These are phyloP conservation scores for Gossypium davidsonii DNA, from an alignment of 441 rosid genomes.

Conservation along the genomic window DNA sequence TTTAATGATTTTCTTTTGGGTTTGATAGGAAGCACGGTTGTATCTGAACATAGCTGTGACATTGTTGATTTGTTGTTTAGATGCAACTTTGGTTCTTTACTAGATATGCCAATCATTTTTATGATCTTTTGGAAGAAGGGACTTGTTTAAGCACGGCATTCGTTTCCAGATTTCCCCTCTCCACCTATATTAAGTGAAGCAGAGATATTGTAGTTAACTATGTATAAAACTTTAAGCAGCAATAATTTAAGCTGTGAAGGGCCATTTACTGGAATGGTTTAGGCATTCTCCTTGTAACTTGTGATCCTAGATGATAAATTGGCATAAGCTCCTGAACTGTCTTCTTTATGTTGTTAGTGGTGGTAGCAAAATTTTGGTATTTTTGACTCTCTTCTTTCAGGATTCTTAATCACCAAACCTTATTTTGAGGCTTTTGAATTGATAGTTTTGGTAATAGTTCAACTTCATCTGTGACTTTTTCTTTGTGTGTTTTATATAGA, in stretches of 20 bases:
- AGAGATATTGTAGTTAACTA: neutral
- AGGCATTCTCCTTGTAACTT: neutral
- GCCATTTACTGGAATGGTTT: neutral
- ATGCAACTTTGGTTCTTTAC: neutral
- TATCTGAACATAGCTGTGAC: neutral
- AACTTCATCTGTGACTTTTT: neutral
- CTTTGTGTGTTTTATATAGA: neutral
- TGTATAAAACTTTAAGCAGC: neutral
- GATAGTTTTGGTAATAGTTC: neutral
- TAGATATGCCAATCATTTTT: neutral
- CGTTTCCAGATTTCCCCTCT: neutral
- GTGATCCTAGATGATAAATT: neutral
- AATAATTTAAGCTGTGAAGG: neutral
- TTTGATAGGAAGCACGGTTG: neutral
- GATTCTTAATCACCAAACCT: neutral
- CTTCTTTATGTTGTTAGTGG: conserved; percentile 1
- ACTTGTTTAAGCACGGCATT: neutral
- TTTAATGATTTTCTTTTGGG: neutral
- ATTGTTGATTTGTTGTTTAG: neutral
- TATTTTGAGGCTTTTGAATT: neutral
- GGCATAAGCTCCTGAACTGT: neutral
- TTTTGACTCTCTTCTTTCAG: neutral
- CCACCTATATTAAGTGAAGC: neutral
- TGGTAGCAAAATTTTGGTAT: neutral
- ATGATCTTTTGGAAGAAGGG: neutral